Evolutionary conservation across 305 asterid species (phyloP).

Genomic region (Stenogyne calaminthoides): DNA sequence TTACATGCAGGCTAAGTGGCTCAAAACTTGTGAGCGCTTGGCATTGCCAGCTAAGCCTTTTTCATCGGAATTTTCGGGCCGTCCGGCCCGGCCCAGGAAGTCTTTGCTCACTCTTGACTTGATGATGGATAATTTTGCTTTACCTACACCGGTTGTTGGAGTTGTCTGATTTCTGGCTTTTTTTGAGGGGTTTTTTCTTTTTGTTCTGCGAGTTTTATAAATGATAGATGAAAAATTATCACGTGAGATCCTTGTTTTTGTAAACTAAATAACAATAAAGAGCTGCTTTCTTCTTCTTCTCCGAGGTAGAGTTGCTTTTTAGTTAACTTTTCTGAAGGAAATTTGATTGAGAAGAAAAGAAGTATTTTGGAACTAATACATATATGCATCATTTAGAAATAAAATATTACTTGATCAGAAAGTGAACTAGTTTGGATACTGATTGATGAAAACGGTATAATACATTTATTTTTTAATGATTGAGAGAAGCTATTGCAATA

Average conservation of each 20-base stretch:
- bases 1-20: constrained; percentile 95
- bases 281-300: background rate
- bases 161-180: constrained; percentile 49
- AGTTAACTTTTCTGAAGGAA: background rate
- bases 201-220: background rate
- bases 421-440: background rate
- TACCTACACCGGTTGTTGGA: constrained; percentile 56
- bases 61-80: constrained; percentile 38
- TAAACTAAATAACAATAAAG: background rate
- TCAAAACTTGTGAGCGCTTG: constrained; percentile 46
- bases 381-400: background rate
- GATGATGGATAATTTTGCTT: constrained; percentile 43
- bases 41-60: constrained; percentile 31
- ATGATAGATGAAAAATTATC: background rate
- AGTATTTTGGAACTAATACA: background rate
- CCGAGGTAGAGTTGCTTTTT: background rate
- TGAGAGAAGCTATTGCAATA: background rate
- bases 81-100: constrained; percentile 48
- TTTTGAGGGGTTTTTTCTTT: background rate
- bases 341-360: background rate
- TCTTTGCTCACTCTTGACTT: constrained; percentile 70
- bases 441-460: background rate
- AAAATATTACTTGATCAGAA: background rate
- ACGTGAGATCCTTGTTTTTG: too few species aligned
- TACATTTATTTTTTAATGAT: background rate